A percentile compares a stretch with the other conserved stretches of the same genome.
Evolutionary conservation across 305 asterid species (phyloP).

Genomic region (Solanum hybrid): DNA sequence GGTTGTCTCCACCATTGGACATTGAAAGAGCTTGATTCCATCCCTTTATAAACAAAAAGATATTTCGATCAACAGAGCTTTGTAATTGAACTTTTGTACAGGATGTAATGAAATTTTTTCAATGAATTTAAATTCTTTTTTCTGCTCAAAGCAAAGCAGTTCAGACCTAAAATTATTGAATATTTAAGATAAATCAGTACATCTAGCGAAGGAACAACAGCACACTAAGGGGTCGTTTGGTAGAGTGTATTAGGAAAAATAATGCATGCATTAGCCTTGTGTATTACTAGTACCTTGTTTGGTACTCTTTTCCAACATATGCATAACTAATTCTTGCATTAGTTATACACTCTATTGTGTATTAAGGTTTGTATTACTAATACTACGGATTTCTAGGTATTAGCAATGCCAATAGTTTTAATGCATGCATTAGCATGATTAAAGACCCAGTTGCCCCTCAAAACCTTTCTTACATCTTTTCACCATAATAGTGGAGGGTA

Average conservation of each 20-base stretch:
- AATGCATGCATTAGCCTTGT: background rate
- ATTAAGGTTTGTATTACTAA: background rate
- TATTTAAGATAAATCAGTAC: background rate
- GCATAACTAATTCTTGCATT: background rate
- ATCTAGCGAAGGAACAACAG: background rate
- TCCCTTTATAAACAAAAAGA: constrained; percentile 44
- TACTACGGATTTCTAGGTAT: background rate
- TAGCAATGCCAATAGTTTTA: background rate
- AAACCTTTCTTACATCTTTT: background rate
- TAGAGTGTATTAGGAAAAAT: background rate
- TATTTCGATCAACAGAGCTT: background rate
- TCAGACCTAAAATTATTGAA: background rate
- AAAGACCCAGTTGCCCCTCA: background rate
- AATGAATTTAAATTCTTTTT: background rate
- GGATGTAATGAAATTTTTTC: background rate
- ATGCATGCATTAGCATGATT: background rate
- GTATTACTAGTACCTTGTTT: background rate
- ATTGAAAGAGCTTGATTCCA: constrained; percentile 77
- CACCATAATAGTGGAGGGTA: background rate
- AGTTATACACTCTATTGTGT: background rate
- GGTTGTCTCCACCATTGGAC: constrained; percentile 47
- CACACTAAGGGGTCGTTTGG: background rate
- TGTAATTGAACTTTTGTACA: background rate
- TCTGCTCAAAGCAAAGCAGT: background rate
- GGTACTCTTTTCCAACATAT: background rate